Base-by-base conservation (phyloP, 1,139 yeast species). In the Geotrichum restrictum region DNA sequence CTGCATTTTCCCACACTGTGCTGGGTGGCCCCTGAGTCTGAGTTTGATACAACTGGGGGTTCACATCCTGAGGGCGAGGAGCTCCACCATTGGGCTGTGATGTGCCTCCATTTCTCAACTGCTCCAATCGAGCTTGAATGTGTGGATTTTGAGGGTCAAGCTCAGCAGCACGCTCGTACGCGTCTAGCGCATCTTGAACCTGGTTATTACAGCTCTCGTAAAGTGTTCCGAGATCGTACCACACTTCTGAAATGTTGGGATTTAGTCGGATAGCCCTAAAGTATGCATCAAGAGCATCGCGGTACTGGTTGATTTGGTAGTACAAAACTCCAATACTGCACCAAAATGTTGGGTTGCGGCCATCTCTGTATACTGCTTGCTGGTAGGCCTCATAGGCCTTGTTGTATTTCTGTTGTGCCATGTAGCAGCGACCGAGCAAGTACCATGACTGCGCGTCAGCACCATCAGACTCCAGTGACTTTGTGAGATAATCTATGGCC, bases 371-470 rank as follows among this genome's bases (percentile, higher is more conserved):
- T 53, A 93, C 98, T 6, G 98, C 98, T 69, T 91, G 98, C 73
- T 93, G 98, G 78, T 93, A 93, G 0, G 98, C 95, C 67, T 93
- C 98, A 70, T 93, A 93, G 2, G 98, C 98, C 49, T 94, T 91
- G 60, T 93, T 85, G 73, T 89, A 93, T 69, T 91, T 96, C 59
- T 88, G 91, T 63, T 94, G 81, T 46, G 95, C 85, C 98, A 93
- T 91, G 73, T 93, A 95, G 59, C 95, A 95, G 60, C 98, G 81
- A 45, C 98, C 98, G 53, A 93, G 73, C 68, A 93, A 86, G 70
- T 93, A 93, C 98, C 98, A 93, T 29, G 95, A 83, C 65, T 93
- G 96, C 13, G 98, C 96, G 68, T 93, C 98, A 48, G 84, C 77
- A 50, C 84, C 81, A 68, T 93, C 97, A 39, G 89, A 83, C 65